Base-by-base conservation (phyloP, 768 basidiomycete genomes). In the Nidularia pulvinata region DNA sequence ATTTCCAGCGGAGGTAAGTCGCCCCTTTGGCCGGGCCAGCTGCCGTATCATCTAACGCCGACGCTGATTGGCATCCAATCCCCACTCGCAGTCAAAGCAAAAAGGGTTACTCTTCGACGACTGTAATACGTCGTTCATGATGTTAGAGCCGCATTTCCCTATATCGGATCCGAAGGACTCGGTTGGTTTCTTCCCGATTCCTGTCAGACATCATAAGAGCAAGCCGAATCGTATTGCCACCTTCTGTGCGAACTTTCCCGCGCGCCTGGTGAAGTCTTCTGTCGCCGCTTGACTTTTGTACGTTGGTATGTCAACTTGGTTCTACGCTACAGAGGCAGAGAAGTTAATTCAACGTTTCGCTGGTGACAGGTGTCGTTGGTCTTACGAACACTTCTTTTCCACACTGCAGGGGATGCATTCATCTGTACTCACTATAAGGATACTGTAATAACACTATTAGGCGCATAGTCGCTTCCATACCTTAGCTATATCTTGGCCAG, bases 121-220 rank as follows among this genome's bases (percentile, higher is more conserved):
- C 39, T 54, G 61, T 32, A 46, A 51, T 32, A 57, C 50, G n/a
- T 60, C 63, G 5, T 59, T 65, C 49, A 61, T 65, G 49, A 48
- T 58, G 22, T 49, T 61, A 44, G 61, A 65, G 46, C 52, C 59
- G 11, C 55, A 53, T 43, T 59, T 59, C 37, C 50, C 56, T 16
- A 47, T 59, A 13, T 56, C 64, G n/a, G 53, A 62, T 39, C 62
- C 61, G 39, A 61, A 59, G 6, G 60, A 70, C 7, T 61, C 62
- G 25, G 62, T 69, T n/a, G 63, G 63, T 13, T 59, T 46, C 36
- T 68, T 68, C 59, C 68, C 69, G 3, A 59, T 65, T 33, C 65
- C 62, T 5, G 48, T 52, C 14, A 43, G 46, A 35, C 54, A 51
- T 46, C 33, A 50, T 37, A 65, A 56, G 48, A 59, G 49, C 44